These are phyloP conservation scores for Streptanthus diversifolius DNA, from an alignment of 345 rosid species.

Conservation along the genomic window DNA sequence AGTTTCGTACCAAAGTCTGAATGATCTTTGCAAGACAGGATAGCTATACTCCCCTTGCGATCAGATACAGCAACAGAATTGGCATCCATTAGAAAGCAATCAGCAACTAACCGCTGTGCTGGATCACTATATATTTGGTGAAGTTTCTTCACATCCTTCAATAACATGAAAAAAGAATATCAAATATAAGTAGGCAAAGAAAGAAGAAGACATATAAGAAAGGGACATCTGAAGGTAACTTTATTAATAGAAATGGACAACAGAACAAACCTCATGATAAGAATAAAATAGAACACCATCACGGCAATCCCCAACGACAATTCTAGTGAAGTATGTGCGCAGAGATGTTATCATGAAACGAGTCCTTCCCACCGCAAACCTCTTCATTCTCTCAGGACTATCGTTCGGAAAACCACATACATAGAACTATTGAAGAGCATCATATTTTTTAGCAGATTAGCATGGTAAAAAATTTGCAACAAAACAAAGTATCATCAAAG, in stretches of 20 bases:
- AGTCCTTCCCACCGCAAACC: constrained; percentile 72
- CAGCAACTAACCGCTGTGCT: constrained; percentile 93
- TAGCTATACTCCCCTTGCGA: constrained; percentile 90
- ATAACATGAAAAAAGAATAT: constrained; percentile 6
- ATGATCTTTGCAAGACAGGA: constrained; percentile 72
- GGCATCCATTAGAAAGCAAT: constrained; percentile 74
- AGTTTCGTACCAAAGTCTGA: constrained; percentile 48
- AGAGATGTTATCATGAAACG: constrained; percentile 85
- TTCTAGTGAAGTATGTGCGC: constrained; percentile 74
- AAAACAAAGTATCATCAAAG: constrained; percentile 8
- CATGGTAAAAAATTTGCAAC: constrained; percentile 24
- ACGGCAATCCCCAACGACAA: constrained; percentile 97
- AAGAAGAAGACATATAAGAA: background rate
- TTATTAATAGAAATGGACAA: background rate
- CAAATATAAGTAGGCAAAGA: background rate
- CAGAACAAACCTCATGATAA: constrained; percentile 69
- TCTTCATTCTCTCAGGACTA: constrained; percentile 67
- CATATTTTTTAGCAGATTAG: constrained; percentile 18
- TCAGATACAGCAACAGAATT: constrained; percentile 93
- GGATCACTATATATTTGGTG: constrained; percentile 91
- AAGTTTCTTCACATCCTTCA: constrained; percentile 73
- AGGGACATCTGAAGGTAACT: background rate
- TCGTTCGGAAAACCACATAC: constrained; percentile 78
- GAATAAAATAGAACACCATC: constrained; percentile 93
- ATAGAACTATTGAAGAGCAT: constrained; percentile 56